Percentiles rank a stretch among this genome's conserved stretches.
Conservation (phyloP, 2,329 filamentous ascomycete genomes). For the Diaporthe sp. region DNA sequence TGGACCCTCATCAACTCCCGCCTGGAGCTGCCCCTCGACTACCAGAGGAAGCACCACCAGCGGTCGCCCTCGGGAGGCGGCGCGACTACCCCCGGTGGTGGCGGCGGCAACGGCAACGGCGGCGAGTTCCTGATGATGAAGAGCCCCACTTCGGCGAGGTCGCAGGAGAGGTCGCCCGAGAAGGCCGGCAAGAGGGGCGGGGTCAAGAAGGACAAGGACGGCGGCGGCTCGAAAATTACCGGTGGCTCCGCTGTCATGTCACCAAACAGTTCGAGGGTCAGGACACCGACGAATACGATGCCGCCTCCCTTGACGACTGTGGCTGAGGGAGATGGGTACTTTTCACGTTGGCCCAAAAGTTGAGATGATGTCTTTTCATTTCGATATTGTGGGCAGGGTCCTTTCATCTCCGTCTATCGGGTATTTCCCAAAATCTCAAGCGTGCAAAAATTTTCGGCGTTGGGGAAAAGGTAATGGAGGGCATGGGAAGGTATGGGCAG, state of each 20-base stretch:
- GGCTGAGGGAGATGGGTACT: conserved; percentile 53
- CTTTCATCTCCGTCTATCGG: not conserved
- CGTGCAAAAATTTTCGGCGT: conserved; percentile 4
- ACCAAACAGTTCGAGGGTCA: conserved; percentile 59
- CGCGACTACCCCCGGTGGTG: conserved; percentile 51
- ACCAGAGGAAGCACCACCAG: conserved; percentile 53
- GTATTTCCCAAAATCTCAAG: conserved; percentile 14
- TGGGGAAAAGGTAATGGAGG: not conserved
- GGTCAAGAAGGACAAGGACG: conserved; percentile 36
- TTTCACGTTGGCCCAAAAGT: conserved; percentile 49
- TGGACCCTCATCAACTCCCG: conserved; percentile 66
- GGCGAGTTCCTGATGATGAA: conserved; percentile 57
- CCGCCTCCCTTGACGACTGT: conserved; percentile 44
- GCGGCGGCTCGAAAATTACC: conserved; percentile 31
- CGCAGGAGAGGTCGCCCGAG: conserved; percentile 45
- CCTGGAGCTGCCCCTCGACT: conserved; percentile 58
- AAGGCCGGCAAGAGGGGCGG: conserved; percentile 37
- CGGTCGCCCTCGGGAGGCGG: conserved; percentile 53
- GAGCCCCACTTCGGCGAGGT: conserved; percentile 39
- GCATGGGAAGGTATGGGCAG: not conserved
- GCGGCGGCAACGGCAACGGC: conserved; percentile 50
- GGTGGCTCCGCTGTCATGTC: conserved; percentile 44
- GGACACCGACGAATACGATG: conserved; percentile 55
- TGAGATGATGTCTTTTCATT: conserved; percentile 41
- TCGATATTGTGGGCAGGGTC: not conserved